Evolutionary conservation across 306 rosid genomes (phyloP), one percentile per base, ranked within the genome.

Genomic region (Medicago truncatula): DNA sequence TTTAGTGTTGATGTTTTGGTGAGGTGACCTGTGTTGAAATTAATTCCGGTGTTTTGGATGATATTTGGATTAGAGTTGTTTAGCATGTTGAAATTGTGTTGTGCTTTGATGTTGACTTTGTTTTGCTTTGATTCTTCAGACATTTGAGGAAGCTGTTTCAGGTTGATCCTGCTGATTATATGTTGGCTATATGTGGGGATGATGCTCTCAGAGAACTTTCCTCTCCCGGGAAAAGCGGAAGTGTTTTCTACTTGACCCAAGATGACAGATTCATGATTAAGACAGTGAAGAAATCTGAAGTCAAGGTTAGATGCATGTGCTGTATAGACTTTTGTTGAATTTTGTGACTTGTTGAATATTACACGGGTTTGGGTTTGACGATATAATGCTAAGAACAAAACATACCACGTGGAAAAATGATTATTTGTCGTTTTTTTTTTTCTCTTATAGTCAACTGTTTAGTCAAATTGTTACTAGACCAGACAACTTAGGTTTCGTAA

Each of bases 221-320:
- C 36, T 96, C 99, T 44, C 98, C 99, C 0, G 99, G 99, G 68
- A 92, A 96, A 83, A 96, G 99, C 8, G 98, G 99, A 57, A 90
- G 99, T 80, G 67, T 79, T 69, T 96, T 96, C 85, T 96, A 96
- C 88, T 79, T 96, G 75, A 96, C 99, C 8, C 99, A 96, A 74
- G 99, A 96, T 36, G 99, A 96, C 76, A 80, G 99, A 31, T 92
- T 96, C 71, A 92, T 96, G 96, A 92, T 96, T 53, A 96, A 96
- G 86, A 96, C 99, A 0, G 99, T 96, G 87, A 96, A 87, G 91
- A 96, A 96, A 80, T 90, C 91, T 5, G 99, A 96, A 89, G 98
- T 96, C 88, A 96, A 96, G 98, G 99, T 96, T 65, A 9, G 86
- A 69, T 71, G 71, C 79, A 65, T 43, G 38, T 53, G n/a, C 52